Evolutionary conservation across 1,284 basidiomycete species (phyloP), one percentile per base, ranked within the genome.

Genomic region (Ustilago bromivora): DNA sequence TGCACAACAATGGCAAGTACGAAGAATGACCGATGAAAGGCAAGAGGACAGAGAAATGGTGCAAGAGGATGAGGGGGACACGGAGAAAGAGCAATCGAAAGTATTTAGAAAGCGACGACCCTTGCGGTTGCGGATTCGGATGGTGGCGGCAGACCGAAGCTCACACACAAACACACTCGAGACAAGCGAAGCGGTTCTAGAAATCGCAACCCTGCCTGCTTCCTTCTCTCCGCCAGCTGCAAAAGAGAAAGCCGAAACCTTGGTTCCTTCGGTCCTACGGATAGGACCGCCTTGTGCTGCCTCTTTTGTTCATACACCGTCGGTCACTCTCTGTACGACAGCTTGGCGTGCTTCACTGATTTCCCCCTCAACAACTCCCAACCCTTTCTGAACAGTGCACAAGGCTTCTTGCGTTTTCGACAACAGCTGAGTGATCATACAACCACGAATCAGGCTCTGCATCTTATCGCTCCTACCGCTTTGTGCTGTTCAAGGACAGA

Each of bases 51-150:
- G 43, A 46, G n/a, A 11, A 46, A 9, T 38, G 43, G 36, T 8
- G 23, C 17, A 28, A 35, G 60, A 53, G n/a, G 51, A 23, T 17
- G 49, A 49, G 41, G 34, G 47, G 59, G 51, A 46, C 31, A 36
- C 43, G 36, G 11, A 40, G 38, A 9, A 35, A 59, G 15, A 35
- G 6, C 10, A 38, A 52, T 28, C 7, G 28, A 43, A 57, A 46
- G 40, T 46, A 58, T 65, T 6, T 36, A 38, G 40, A 59, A 66
- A 61, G 3, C 56, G 62, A 68, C 62, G 66, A 74, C 71, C 71
- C 62, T 74, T 36, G 51, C 62, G 56, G 71, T 74, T 68, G 59
- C 40, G 32, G 34, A 46, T 43, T 53, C 52, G 6, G 41, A 31
- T 40, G 46, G 31, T 62, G 53, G 46, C 15, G 17, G 35, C 38